Evolutionary conservation across 78 protist species (phyloP).

Genomic region (Trichosphaerium sp.): DNA sequence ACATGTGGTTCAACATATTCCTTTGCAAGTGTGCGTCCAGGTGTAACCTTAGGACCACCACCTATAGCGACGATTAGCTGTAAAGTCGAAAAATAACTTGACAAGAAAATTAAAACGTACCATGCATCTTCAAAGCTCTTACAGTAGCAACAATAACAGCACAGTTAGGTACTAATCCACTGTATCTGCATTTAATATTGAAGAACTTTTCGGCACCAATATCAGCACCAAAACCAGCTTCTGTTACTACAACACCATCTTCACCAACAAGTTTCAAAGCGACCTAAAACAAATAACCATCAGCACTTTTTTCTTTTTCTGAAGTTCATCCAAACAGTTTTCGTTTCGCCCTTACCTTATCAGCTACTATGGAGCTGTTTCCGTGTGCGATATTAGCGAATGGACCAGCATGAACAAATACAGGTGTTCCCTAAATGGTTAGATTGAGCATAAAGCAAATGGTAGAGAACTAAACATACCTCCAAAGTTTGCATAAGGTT

Average conservation of each 20-base stretch:
- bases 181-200: constrained; percentile 90
- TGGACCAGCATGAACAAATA: constrained; percentile 97
- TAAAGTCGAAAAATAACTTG: not conserved
- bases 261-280: constrained; percentile 88
- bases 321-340: no score
- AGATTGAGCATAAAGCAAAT: not conserved
- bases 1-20: constrained; percentile 49
- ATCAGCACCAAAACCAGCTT: constrained; percentile 91
- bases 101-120: constrained; percentile 34
- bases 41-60: constrained; percentile 61
- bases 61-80: not conserved
- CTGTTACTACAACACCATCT: constrained; percentile 88
- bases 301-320: no score
- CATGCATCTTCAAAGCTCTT: constrained; percentile 95
- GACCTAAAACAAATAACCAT: constrained; percentile 7
- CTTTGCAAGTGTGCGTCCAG: not conserved
- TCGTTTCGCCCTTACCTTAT: constrained; percentile 19
- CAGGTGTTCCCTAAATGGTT: constrained; percentile 77
- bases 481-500: constrained; percentile 90
- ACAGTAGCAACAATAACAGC: constrained; percentile 87
- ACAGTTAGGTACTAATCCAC: constrained; percentile 67
- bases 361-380: constrained; percentile 88
- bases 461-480: not conserved
- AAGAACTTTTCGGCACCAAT: constrained; percentile 93
- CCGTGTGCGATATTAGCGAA: constrained; percentile 98